Percentiles rank a stretch among this genome's conserved stretches.
Evolutionary conservation across 225 moss, liverwort and hornwort genomes (phyloP).

Genomic region (Neckera pumila): DNA sequence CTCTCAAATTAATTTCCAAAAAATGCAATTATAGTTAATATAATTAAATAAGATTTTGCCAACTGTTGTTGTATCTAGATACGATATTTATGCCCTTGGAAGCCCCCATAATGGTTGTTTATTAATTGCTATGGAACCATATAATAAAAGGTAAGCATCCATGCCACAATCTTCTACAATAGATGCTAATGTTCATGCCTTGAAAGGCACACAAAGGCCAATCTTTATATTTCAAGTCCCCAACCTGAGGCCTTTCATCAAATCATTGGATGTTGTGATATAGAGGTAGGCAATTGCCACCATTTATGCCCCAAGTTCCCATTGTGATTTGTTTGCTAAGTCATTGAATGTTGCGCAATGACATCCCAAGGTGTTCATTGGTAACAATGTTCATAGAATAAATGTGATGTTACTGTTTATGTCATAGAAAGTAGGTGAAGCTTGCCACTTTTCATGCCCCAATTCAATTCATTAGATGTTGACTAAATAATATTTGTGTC

Average conservation of each 20-base stretch:
- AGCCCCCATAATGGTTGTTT: neutral
- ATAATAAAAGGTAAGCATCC: neutral
- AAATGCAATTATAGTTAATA: neutral
- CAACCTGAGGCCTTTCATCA: no score
- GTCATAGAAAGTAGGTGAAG: neutral
- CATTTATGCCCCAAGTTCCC: neutral
- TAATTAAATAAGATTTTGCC: neutral
- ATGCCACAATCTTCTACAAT: neutral
- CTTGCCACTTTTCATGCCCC: no score
- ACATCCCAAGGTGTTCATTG: no score
- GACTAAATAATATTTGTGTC: no score
- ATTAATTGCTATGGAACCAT: neutral
- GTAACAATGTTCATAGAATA: no score
- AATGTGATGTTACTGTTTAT: fast-evolving
- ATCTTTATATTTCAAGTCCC: no score
- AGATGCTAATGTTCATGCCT: no score
- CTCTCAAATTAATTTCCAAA: neutral
- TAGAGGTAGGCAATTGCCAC: no score
- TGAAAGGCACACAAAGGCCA: no score
- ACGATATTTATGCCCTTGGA: fast-evolving
- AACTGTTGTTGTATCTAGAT: fast-evolving
- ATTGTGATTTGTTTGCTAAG: neutral
- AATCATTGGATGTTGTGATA: no score
- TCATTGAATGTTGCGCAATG: neutral
- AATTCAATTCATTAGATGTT: no score